Percentiles rank a stretch among this genome's conserved stretches.
These are phyloP conservation scores for Yamagishiella unicocca DNA, from an alignment of 139 green algal genomes.

Conservation along the genomic window DNA sequence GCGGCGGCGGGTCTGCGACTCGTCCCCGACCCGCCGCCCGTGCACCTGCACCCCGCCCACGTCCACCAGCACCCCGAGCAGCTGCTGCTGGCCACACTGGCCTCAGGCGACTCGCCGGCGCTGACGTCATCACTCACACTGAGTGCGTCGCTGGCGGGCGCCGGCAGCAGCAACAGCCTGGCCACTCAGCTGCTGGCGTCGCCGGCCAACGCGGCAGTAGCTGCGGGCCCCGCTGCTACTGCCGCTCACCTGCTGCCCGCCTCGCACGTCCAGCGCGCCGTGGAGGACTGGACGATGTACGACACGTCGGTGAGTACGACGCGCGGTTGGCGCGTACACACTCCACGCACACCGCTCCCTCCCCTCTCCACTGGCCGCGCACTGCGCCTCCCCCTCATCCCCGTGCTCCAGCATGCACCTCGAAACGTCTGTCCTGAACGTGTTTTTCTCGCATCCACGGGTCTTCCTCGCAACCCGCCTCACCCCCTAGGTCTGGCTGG, in stretches of 20 bases:
- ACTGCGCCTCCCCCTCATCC: not conserved
- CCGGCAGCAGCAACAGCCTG: slow-evolving; percentile 25
- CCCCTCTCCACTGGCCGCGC: not conserved
- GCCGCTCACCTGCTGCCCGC: slow-evolving; percentile 38
- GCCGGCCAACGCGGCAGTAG: slow-evolving; percentile 16
- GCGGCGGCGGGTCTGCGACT: slow-evolving; percentile 22
- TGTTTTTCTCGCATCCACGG: no score
- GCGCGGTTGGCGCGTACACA: no score
- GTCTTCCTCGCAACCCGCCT: not conserved
- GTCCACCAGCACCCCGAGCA: slow-evolving; percentile 9
- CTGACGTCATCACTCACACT: slow-evolving; percentile 12
- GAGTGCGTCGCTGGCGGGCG: slow-evolving; percentile 16
- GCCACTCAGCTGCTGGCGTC: slow-evolving; percentile 37
- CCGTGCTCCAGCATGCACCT: not conserved
- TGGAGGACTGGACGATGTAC: slow-evolving; percentile 46
- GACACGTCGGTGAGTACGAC: slow-evolving; percentile 24
- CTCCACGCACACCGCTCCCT: no score
- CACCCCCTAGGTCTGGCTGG: slow-evolving; percentile 15
- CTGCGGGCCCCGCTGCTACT: slow-evolving; percentile 1
- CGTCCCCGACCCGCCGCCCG: slow-evolving; percentile 30
- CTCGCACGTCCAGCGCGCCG: not conserved
- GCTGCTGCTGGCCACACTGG: slow-evolving; percentile 5
- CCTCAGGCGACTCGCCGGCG: not conserved
- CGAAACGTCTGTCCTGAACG: no score
- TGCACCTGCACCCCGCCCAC: slow-evolving; percentile 25